Evolutionary conservation across 176 grass and related monocot species (phyloP).

Genomic region (Aegilops bicornis): DNA sequence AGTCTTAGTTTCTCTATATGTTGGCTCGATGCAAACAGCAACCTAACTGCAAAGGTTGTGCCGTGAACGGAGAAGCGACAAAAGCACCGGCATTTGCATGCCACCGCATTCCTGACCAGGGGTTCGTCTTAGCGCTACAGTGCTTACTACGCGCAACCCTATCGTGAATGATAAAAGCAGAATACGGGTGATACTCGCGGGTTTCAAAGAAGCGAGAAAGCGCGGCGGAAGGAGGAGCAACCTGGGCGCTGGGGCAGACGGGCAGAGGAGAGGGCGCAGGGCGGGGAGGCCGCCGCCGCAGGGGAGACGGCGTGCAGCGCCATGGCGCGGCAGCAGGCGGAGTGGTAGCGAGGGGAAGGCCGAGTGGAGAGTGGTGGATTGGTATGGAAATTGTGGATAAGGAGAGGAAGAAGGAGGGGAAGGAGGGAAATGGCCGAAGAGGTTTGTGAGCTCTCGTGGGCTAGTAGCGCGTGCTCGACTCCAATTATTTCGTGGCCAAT

Average conservation of each 20-base stretch:
- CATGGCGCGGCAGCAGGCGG: slow-evolving; percentile 20
- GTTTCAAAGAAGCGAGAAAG: background rate
- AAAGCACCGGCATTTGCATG: background rate
- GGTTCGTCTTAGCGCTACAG: background rate
- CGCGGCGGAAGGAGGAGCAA: background rate
- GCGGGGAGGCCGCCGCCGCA: slow-evolving; percentile 34
- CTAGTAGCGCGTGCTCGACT: background rate
- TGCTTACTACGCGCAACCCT: background rate
- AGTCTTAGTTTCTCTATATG: background rate
- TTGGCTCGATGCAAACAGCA: background rate
- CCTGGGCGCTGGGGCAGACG: slow-evolving; percentile 36
- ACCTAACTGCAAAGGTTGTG: background rate
- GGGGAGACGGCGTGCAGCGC: slow-evolving; percentile 66
- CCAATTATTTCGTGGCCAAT: background rate
- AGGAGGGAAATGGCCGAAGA: background rate
- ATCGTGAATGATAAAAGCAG: background rate
- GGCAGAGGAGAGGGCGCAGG: slow-evolving; percentile 24
- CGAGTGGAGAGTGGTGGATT: slow-evolving; percentile 2
- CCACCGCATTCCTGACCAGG: background rate
- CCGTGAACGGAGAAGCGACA: background rate
- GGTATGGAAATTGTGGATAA: slow-evolving; percentile 29
- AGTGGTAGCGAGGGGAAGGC: background rate
- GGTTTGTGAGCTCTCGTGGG: background rate
- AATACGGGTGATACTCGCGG: background rate
- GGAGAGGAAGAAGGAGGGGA: background rate